These are phyloP conservation scores for Penicillium antarcticum DNA, from an alignment of 495 filamentous ascomycete genomes.

Conservation along the genomic window DNA sequence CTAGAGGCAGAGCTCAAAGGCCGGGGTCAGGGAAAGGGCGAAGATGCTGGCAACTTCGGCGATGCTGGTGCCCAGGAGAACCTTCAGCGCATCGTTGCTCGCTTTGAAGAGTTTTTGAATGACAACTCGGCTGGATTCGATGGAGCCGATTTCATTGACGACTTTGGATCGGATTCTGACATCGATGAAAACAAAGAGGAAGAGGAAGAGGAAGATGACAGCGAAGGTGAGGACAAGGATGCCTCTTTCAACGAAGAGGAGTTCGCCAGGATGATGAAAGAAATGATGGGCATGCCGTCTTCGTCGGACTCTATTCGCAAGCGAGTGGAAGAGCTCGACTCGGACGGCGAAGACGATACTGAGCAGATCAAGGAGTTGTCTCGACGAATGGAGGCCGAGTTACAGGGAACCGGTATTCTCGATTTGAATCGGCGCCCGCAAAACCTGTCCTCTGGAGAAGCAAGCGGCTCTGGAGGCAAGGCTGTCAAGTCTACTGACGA, in stretches of 20 bases:
- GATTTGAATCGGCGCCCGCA: conserved; percentile 51
- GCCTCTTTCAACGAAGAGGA: conserved; percentile 81
- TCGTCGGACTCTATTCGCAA: conserved; percentile 27
- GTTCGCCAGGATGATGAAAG: conserved; percentile 83
- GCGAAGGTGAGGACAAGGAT: conserved; percentile 68
- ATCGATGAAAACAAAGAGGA: conserved; percentile 60
- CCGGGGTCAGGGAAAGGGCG: conserved; percentile 32
- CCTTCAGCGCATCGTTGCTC: conserved; percentile 80
- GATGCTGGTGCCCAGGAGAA: conserved; percentile 77
- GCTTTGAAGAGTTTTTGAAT: conserved; percentile 91
- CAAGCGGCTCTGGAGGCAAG: conserved; percentile 22
- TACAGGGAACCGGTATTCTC: conserved; percentile 72
- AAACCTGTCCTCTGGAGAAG: conserved; percentile 11
- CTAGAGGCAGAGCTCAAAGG: conserved; percentile 79
- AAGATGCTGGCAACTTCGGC: conserved; percentile 59
- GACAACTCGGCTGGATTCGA: conserved; percentile 78
- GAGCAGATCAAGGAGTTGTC: conserved; percentile 71
- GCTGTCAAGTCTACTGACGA: conserved; percentile 11
- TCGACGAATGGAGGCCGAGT: conserved; percentile 75
- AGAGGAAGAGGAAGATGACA: conserved; percentile 51
- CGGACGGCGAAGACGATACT: conserved; percentile 54
- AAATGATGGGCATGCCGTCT: conserved; percentile 85
- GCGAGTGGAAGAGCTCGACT: conserved; percentile 46
- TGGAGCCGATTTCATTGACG: conserved; percentile 70
- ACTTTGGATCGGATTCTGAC: conserved; percentile 56